phyloP scores from a whole-genome alignment of 352 stramenopile species.

The Phytopythium mirpurense region DNA sequence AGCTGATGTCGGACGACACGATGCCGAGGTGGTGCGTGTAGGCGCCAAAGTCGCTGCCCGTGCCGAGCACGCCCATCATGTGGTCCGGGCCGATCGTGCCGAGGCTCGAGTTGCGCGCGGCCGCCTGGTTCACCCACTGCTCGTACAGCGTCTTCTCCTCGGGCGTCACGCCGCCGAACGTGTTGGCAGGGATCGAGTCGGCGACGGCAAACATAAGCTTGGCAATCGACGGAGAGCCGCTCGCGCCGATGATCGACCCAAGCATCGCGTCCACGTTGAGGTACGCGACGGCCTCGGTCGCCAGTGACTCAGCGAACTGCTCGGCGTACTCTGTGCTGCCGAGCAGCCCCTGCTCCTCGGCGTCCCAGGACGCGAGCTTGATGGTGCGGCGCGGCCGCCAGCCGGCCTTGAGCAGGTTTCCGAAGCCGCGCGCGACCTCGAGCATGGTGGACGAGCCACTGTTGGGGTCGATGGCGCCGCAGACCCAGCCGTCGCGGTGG shows the following conservation, averaged over 20 bases:
- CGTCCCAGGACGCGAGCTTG: constrained; percentile 60
- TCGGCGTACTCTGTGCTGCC: constrained; percentile 58
- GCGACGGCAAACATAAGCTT: constrained; percentile 28
- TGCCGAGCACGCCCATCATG: constrained; percentile 31
- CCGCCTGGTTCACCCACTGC: constrained; percentile 6
- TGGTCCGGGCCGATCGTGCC: constrained; percentile 23
- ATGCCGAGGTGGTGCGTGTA: constrained; percentile 78
- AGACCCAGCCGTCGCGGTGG: constrained; percentile 85
- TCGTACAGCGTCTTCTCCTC: constrained; percentile 8
- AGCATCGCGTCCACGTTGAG: constrained; percentile 61
- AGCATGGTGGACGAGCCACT: constrained; percentile 62
- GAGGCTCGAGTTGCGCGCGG: not conserved
- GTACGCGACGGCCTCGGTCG: constrained; percentile 37
- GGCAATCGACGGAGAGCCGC: constrained; percentile 37
- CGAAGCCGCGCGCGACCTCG: constrained; percentile 60
- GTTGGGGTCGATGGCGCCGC: constrained; percentile 72
- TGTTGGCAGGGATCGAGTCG: constrained; percentile 22
- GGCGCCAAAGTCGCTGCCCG: constrained; percentile 49
- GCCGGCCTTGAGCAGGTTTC: constrained; percentile 35
- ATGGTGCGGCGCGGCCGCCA: constrained; percentile 74
- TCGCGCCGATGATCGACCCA: constrained; percentile 25
- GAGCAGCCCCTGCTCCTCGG: constrained; percentile 65
- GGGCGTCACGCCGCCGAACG: constrained; percentile 7
- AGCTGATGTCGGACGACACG: constrained; percentile 50
- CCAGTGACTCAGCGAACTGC: constrained; percentile 18